Conservation (phyloP, 805 yeast genomes). For the Trichomonascus vanleenenianus region DNA sequence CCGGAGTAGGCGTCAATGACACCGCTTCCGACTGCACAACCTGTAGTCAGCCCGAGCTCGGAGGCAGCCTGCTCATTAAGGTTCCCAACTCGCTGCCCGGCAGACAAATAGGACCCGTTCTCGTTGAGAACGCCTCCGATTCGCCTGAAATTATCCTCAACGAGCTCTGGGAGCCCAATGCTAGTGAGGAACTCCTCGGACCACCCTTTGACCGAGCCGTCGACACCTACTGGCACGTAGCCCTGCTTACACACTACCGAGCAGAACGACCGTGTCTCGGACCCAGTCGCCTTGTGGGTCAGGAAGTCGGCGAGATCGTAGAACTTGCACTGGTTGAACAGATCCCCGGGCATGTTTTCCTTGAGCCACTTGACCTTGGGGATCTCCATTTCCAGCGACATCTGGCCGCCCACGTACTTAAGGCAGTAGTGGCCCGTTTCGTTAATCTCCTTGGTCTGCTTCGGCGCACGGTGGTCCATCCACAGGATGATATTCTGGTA, state of each 20-base stretch:
- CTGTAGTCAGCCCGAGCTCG: conserved; percentile 73
- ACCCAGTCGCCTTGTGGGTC: conserved; percentile 84
- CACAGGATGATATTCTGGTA: conserved; percentile 83
- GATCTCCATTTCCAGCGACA: conserved; percentile 97
- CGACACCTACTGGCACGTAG: conserved; percentile 85
- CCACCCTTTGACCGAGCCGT: conserved; percentile 85
- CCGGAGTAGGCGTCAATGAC: conserved; percentile 98
- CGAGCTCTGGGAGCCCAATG: conserved; percentile 70
- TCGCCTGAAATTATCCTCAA: conserved; percentile 64
- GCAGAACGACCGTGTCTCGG: conserved; percentile 80
- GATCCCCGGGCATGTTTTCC: conserved; percentile 60
- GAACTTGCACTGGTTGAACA: conserved; percentile 60
- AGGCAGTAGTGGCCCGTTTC: conserved; percentile 70
- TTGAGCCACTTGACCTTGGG: conserved; percentile 97
- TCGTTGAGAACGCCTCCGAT: conserved; percentile 77
- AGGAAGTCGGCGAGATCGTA: conserved; percentile 89
- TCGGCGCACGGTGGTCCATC: conserved; percentile 97
- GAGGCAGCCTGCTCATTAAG: conserved; percentile 60
- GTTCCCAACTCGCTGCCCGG: conserved; percentile 85
- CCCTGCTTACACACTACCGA: conserved; percentile 96
- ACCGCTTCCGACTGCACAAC: conserved; percentile 85
- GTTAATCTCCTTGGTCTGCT: conserved; percentile 75
- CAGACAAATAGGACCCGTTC: conserved; percentile 68
- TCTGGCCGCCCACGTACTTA: conserved; percentile 91
- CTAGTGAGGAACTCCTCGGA: conserved; percentile 62